Conservation (phyloP, 2,329 filamentous ascomycete species). For the Xylariaceae sp. region DNA sequence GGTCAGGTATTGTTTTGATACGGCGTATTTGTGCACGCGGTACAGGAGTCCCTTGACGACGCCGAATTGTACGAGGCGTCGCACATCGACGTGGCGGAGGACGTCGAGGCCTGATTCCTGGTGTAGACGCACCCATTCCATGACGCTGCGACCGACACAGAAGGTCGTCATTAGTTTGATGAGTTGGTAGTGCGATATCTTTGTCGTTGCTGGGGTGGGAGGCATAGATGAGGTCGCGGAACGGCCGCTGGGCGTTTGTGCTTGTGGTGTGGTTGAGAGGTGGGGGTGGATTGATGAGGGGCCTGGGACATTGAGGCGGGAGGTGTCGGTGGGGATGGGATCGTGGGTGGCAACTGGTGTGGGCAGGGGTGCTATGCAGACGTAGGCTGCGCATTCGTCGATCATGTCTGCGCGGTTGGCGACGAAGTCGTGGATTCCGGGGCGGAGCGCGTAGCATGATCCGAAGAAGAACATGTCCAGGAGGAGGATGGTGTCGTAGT, state of each 20-base stretch:
- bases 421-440: constrained; percentile 75
- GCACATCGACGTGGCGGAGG: constrained; percentile 74
- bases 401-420: constrained; percentile 65
- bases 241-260: constrained; percentile 2
- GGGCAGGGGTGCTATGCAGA: constrained; percentile 44
- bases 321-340: constrained; percentile 7
- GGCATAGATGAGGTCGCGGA: constrained; percentile 3
- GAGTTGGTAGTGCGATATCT: constrained; percentile 53
- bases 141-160: constrained; percentile 74
- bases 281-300: neutral
- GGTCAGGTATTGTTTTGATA: constrained; percentile 59
- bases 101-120: constrained; percentile 59
- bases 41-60: constrained; percentile 94
- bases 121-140: constrained; percentile 79
- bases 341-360: neutral
- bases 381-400: constrained; percentile 82
- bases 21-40: constrained; percentile 84
- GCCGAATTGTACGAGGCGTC: constrained; percentile 90
- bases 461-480: constrained; percentile 94
- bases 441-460: constrained; percentile 78
- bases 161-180: constrained; percentile 83
- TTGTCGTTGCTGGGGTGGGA: neutral
- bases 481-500: constrained; percentile 85
- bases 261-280: constrained; percentile 3
- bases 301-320: constrained; percentile 2